A percentile compares a stretch with the other conserved stretches of the same genome.
Conservation (phyloP, 2,329 filamentous ascomycete genomes). For the Ciborinia camelliae region DNA sequence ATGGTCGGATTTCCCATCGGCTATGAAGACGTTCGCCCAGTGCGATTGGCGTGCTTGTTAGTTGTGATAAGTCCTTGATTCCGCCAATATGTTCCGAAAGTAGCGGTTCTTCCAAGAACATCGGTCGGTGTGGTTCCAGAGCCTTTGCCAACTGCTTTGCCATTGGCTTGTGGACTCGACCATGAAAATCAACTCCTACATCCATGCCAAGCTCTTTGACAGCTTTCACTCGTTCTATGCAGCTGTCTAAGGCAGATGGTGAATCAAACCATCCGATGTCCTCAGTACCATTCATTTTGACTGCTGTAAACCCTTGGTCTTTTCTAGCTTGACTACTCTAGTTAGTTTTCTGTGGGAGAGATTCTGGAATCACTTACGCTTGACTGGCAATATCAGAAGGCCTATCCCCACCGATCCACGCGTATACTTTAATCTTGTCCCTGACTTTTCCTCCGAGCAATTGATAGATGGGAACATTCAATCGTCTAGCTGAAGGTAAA, state of each 20-base stretch:
- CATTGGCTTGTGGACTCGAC: slow-evolving; percentile 75
- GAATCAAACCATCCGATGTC: slow-evolving; percentile 75
- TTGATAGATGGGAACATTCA: slow-evolving; percentile 68
- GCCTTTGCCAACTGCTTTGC: slow-evolving; percentile 68
- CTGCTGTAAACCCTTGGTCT: slow-evolving; percentile 59
- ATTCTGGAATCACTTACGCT: slow-evolving; percentile 45
- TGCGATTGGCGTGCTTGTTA: slow-evolving; percentile 63
- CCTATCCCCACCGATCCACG: slow-evolving; percentile 74
- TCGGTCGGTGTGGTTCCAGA: slow-evolving; percentile 63
- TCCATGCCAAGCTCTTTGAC: slow-evolving; percentile 70
- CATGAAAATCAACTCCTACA: slow-evolving; percentile 74
- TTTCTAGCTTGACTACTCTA: slow-evolving; percentile 50
- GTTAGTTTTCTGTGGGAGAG: slow-evolving; percentile 18
- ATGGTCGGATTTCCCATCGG: slow-evolving; percentile 70
- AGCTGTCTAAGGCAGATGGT: slow-evolving; percentile 58
- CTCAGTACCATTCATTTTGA: slow-evolving; percentile 80
- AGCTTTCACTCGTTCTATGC: slow-evolving; percentile 63
- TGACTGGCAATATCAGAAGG: slow-evolving; percentile 62
- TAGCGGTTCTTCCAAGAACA: slow-evolving; percentile 76
- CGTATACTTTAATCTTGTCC: slow-evolving; percentile 67
- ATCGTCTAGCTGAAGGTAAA: slow-evolving; percentile 45
- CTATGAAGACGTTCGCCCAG: slow-evolving; percentile 69
- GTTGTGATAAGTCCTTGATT: slow-evolving; percentile 57
- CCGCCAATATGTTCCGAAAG: slow-evolving; percentile 59
- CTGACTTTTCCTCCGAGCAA: slow-evolving; percentile 72